phyloP scores from a whole-genome alignment of 331 rosid genomes.

The Pyrus hybrid region DNA sequence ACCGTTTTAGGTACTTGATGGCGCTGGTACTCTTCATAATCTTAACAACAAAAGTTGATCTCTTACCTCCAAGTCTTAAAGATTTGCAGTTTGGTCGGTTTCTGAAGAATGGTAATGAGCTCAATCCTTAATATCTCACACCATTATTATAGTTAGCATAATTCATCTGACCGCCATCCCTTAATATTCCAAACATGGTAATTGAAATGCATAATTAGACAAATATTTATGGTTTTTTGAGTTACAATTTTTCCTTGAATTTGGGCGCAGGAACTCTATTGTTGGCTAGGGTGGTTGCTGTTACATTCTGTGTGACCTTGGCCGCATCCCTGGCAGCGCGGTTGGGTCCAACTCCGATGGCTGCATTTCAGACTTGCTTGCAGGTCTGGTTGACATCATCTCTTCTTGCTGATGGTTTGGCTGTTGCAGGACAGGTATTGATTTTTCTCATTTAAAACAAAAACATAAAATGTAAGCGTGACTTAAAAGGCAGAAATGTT shows the following conservation, averaged over 20 bases:
- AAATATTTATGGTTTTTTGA: neutral
- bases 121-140: neutral
- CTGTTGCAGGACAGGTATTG: conserved; percentile 83
- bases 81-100: conserved; percentile 74
- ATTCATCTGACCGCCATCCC: neutral
- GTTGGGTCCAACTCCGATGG: conserved; percentile 86
- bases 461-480: neutral
- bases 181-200: neutral
- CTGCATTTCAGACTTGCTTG: conserved; percentile 89
- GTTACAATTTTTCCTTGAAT: neutral
- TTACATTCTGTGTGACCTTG: conserved; percentile 83
- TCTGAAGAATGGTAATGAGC: conserved; percentile 67
- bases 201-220: neutral
- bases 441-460: neutral
- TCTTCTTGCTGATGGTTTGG: conserved; percentile 89
- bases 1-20: conserved; percentile 67
- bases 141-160: neutral
- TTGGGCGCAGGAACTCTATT: conserved; percentile 52
- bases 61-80: conserved; percentile 70
- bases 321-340: conserved; percentile 93
- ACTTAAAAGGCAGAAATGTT: neutral
- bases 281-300: conserved; percentile 83
- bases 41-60: conserved; percentile 58
- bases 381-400: conserved; percentile 97
- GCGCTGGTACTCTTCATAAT: conserved; percentile 53